phyloP scores from a whole-genome alignment of 2,329 filamentous ascomycete species.

The Colletotrichum gloeosporioides region DNA sequence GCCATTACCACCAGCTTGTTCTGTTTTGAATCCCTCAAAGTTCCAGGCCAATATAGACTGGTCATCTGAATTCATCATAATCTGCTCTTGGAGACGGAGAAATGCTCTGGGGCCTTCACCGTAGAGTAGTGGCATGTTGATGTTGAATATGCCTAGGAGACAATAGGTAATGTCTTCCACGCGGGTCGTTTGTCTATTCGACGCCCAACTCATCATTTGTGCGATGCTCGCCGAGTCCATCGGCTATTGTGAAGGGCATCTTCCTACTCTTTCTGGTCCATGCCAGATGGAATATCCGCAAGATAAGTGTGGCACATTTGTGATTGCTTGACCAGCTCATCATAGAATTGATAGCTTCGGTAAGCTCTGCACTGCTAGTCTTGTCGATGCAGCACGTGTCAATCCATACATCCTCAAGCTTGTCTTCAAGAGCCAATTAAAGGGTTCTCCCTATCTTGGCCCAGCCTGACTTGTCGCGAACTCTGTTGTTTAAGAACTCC shows the following conservation, averaged over 20 bases:
- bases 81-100: neutral
- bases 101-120: neutral
- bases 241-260: rapidly evolving
- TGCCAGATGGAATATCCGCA: rapidly evolving
- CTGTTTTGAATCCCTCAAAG: neutral
- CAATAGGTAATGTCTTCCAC: neutral
- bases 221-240: neutral
- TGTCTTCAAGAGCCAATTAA: rapidly evolving
- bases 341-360: neutral
- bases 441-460: rapidly evolving
- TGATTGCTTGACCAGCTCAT: neutral
- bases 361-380: neutral
- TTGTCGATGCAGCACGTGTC: neutral
- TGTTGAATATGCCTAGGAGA: neutral
- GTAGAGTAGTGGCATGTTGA: neutral
- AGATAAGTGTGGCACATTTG: rapidly evolving
- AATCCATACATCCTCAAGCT: neutral
- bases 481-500: rapidly evolving
- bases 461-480: neutral
- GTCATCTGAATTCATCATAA: neutral
- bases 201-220: neutral
- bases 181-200: rapidly evolving
- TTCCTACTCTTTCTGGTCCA: neutral
- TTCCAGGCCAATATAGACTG: neutral
- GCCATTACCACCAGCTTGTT: rapidly evolving